These are phyloP conservation scores for Cryptosporidium bovis DNA, from an alignment of 169 alveolate species.

Conservation along the genomic window DNA sequence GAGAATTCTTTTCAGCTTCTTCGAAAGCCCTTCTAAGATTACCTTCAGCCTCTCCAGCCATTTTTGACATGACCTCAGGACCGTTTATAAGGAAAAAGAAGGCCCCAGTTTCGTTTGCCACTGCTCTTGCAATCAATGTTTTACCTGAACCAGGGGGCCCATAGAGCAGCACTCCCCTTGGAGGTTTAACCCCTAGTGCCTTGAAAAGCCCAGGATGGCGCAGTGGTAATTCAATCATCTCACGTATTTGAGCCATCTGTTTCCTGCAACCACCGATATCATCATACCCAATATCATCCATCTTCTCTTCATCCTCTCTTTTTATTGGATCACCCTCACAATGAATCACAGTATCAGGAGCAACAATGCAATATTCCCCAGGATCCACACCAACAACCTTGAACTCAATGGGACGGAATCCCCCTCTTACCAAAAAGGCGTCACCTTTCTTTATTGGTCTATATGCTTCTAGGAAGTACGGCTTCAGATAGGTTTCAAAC, in stretches of 20 bases:
- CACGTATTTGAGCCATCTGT: constrained; percentile 98
- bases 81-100: constrained; percentile 96
- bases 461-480: constrained; percentile 99
- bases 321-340: constrained; percentile 98
- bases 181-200: constrained; percentile 99
- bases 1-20: constrained; percentile 98
- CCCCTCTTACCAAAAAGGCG: constrained; percentile 98
- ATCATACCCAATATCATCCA: constrained; percentile 99
- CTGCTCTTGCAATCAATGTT: constrained; percentile 99
- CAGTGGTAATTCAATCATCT: constrained; percentile 98
- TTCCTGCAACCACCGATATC: constrained; percentile 99
- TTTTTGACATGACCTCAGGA: constrained; percentile 97
- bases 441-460: constrained; percentile 99
- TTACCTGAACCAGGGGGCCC: constrained; percentile 99
- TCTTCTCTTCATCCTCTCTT: constrained; percentile 99
- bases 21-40: constrained; percentile 97
- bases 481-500: constrained; percentile 97
- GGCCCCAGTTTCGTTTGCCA: constrained; percentile 99
- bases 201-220: constrained; percentile 99
- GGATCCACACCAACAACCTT: constrained; percentile 99
- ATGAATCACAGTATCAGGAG: constrained; percentile 97
- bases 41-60: constrained; percentile 99
- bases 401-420: constrained; percentile 99
- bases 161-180: constrained; percentile 98
- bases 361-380: constrained; percentile 98